Percentiles rank a stretch among this genome's conserved stretches.
phyloP scores from a whole-genome alignment of 2,329 filamentous ascomycete species.

The Claviceps maximensis region DNA sequence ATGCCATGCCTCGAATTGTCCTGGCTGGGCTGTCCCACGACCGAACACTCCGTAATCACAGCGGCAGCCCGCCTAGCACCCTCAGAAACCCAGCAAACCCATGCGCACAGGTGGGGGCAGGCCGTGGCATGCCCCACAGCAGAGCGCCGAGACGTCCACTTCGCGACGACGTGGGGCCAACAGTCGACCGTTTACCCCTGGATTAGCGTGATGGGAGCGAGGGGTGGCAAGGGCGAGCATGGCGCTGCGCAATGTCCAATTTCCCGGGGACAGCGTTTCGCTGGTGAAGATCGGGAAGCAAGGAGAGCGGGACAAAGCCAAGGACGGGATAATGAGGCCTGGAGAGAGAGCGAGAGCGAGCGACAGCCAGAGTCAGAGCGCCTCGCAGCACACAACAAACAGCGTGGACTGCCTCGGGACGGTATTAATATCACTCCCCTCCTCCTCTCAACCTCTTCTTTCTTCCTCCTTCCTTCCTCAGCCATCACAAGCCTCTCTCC shows the following conservation, averaged over 20 bases:
- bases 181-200: conserved; percentile 6
- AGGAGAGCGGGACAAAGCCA: not conserved
- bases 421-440: conserved; percentile 34
- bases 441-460: conserved; percentile 11
- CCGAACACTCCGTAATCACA: not conserved
- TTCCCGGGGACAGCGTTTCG: not conserved
- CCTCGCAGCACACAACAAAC: no score
- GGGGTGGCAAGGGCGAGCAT: not conserved
- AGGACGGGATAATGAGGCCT: not conserved
- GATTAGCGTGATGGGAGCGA: conserved; percentile 4
- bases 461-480: conserved; percentile 23
- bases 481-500: conserved; percentile 29
- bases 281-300: not conserved
- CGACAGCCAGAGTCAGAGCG: not conserved
- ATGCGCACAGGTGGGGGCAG: not conserved
- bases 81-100: not conserved
- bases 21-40: not conserved
- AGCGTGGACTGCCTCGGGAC: not conserved
- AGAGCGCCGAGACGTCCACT: not conserved
- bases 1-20: no score
- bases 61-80: not conserved
- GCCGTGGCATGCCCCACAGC: conserved; percentile 1
- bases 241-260: not conserved
- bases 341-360: not conserved
- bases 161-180: not conserved